Percentiles rank a stretch among this genome's conserved stretches.
Conservation (phyloP, 352 stramenopile species). For the Phytophthora cryptogea region DNA sequence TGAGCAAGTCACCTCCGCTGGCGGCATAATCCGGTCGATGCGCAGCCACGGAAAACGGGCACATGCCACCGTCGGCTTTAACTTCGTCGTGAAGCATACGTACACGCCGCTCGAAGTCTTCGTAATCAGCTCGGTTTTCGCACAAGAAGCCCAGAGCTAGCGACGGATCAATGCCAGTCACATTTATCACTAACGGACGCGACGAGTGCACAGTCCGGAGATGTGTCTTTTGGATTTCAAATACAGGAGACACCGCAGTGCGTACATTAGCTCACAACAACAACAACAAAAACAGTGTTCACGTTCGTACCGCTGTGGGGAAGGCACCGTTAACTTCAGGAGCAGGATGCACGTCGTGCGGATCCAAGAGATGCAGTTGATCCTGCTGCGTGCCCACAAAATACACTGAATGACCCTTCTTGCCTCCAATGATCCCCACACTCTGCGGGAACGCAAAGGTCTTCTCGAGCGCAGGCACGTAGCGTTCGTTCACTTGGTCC, state of each 20-base stretch:
- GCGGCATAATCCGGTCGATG: constrained; percentile 64
- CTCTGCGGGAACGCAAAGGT: constrained; percentile 92
- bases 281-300: background rate
- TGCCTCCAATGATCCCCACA: constrained; percentile 94
- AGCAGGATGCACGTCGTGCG: constrained; percentile 75
- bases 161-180: constrained; percentile 92
- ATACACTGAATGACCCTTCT: constrained; percentile 94
- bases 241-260: background rate
- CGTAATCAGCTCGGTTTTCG: constrained; percentile 68
- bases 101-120: constrained; percentile 67
- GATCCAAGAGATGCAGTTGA: constrained; percentile 83
- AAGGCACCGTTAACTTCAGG: constrained; percentile 75
- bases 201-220: constrained; percentile 58
- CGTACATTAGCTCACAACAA: background rate
- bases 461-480: constrained; percentile 74
- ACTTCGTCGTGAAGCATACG: constrained; percentile 46
- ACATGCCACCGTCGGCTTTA: constrained; percentile 46
- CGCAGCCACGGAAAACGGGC: constrained; percentile 66
- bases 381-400: constrained; percentile 93
- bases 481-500: constrained; percentile 82
- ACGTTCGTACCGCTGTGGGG: constrained; percentile 59
- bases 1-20: constrained; percentile 48
- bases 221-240: constrained; percentile 55
- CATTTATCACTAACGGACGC: constrained; percentile 73
- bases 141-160: constrained; percentile 95